A percentile compares a stretch with the other conserved stretches of the same genome.
These are phyloP conservation scores for Talaromyces amestolkiae DNA, from an alignment of 2,329 filamentous ascomycete species.

Conservation along the genomic window DNA sequence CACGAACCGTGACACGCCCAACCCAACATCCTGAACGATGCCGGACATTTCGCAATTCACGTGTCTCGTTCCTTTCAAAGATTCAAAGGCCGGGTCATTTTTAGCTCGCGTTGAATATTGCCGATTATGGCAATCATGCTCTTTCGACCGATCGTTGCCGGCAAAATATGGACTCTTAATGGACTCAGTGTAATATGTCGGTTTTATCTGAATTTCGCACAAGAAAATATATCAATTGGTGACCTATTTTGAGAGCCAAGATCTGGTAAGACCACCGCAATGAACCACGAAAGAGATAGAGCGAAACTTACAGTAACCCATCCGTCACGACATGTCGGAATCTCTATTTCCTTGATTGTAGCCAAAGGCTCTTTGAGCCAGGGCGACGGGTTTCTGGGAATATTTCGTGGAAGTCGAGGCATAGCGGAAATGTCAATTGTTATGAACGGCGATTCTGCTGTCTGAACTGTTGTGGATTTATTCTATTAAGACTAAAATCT, in stretches of 20 bases:
- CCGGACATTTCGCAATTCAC: background rate
- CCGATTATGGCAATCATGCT: background rate
- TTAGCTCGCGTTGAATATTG: background rate
- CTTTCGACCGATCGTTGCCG: background rate
- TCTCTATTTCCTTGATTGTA: slow-evolving; percentile 2
- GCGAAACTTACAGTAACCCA: background rate
- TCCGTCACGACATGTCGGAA: background rate
- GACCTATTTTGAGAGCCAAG: background rate
- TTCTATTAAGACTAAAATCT: background rate
- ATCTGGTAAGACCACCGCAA: slow-evolving; percentile 4
- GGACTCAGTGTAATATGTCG: background rate
- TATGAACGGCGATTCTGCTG: background rate
- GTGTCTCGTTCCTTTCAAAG: background rate
- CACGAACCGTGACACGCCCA: background rate
- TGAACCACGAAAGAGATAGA: background rate
- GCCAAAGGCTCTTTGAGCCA: background rate
- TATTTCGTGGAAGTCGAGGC: background rate
- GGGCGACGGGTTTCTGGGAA: background rate
- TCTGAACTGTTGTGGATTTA: background rate
- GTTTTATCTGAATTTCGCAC: slow-evolving; percentile 1
- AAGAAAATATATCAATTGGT: slow-evolving; percentile 7
- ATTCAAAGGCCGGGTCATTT: background rate
- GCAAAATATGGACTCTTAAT: background rate
- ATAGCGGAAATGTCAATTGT: background rate
- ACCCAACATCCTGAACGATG: background rate